Conservation (phyloP, 805 yeast species). For the Candida taoyuanica region DNA sequence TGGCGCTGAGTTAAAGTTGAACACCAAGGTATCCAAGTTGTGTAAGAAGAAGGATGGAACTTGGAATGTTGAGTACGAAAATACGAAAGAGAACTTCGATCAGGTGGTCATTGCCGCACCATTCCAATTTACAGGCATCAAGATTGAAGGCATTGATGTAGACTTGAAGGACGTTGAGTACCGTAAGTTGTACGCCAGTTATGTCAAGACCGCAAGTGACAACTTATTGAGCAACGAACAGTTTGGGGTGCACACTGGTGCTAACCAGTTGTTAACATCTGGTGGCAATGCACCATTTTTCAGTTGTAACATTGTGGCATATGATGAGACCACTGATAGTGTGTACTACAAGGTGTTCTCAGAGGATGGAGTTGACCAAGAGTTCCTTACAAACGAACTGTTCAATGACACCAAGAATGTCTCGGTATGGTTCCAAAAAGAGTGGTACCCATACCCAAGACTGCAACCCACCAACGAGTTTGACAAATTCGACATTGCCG, state of each 20-base stretch:
- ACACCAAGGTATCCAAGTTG: conserved; percentile 28
- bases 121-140: conserved; percentile 28
- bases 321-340: conserved; percentile 24
- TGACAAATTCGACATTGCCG: conserved; percentile 28
- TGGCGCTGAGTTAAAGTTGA: conserved; percentile 28
- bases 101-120: conserved; percentile 45
- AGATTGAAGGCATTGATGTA: conserved; percentile 8
- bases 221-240: conserved; percentile 19
- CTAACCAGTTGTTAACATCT: conserved; percentile 28
- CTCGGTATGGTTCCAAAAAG: conserved; percentile 28
- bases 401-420: conserved; percentile 22
- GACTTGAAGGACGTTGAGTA: conserved; percentile 30
- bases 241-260: conserved; percentile 21
- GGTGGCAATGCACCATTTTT: conserved; percentile 28
- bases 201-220: conserved; percentile 26
- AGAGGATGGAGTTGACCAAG: conserved; percentile 18
- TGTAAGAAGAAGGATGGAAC: conserved; percentile 2
- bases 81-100: conserved; percentile 30
- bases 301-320: conserved; percentile 31
- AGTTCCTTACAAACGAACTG: conserved; percentile 15
- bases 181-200: conserved; percentile 36
- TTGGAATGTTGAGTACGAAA: conserved; percentile 13
- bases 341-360: conserved; percentile 43
- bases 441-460: conserved; percentile 43
- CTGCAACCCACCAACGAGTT: conserved; percentile 29